phyloP scores from a whole-genome alignment of 1,139 yeast genomes.

The Taphrina sp. region DNA sequence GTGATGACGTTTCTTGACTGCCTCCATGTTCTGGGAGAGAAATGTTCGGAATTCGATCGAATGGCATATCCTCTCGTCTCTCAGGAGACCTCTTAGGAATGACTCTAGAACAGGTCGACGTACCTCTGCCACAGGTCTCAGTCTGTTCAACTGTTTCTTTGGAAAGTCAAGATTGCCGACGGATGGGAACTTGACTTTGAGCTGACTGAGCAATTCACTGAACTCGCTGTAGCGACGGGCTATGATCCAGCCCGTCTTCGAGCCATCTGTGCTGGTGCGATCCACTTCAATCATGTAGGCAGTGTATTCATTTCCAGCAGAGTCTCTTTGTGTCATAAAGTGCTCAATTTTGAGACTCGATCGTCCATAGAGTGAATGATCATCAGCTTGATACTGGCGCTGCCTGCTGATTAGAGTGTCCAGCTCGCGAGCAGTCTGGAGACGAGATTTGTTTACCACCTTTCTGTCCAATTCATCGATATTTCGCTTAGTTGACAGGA shows the following conservation, averaged over 20 bases:
- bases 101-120: constrained; percentile 61
- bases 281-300: constrained; percentile 22
- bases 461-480: constrained; percentile 67
- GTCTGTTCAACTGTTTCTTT: constrained; percentile 50
- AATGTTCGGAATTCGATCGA: constrained; percentile 71
- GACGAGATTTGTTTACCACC: constrained; percentile 63
- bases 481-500: constrained; percentile 75
- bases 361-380: constrained; percentile 71
- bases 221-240: constrained; percentile 87
- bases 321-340: constrained; percentile 1
- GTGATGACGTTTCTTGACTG: constrained; percentile 65
- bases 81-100: constrained; percentile 60
- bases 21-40: constrained; percentile 45
- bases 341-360: constrained; percentile 1
- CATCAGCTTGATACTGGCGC: constrained; percentile 79
- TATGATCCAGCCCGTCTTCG: constrained; percentile 80
- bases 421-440: constrained; percentile 67
- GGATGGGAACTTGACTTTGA: constrained; percentile 55
- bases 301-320: constrained; percentile 9
- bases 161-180: constrained; percentile 60
- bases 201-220: constrained; percentile 64
- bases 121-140: constrained; percentile 58
- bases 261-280: constrained; percentile 37
- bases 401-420: constrained; percentile 67
- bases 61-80: constrained; percentile 67